These are phyloP conservation scores for Piper betle DNA, from an alignment of 164 flowering plant species.

Conservation along the genomic window DNA sequence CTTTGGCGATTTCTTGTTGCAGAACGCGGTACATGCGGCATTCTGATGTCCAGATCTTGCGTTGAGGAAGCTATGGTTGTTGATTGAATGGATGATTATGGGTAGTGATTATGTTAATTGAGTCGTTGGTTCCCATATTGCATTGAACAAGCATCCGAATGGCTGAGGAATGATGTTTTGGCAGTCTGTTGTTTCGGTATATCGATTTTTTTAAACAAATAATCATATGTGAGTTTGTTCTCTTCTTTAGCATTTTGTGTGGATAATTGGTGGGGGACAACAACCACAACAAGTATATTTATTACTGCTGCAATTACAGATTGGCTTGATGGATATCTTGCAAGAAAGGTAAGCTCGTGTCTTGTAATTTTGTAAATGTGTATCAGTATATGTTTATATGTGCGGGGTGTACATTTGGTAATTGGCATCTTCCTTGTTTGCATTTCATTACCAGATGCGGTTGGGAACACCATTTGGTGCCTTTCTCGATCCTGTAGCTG, in stretches of 20 bases:
- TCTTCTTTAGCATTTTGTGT: conserved; percentile 51
- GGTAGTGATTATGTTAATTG: too few relatives aligned
- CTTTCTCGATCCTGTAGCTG: conserved; percentile 98
- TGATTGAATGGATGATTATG: too few relatives aligned
- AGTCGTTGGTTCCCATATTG: not conserved
- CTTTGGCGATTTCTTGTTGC: too few relatives aligned
- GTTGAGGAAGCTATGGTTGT: too few relatives aligned
- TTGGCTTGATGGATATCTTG: conserved; percentile 99
- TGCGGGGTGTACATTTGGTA: too few relatives aligned
- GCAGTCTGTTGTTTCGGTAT: not conserved
- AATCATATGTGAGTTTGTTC: not conserved
- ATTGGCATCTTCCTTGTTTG: conserved; percentile 2
- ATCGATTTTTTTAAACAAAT: too few relatives aligned
- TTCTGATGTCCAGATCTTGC: too few relatives aligned
- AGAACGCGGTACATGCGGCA: too few relatives aligned
- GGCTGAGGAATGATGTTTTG: not conserved
- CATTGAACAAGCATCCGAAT: not conserved
- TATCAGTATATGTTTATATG: too few relatives aligned
- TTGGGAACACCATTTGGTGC: conserved; percentile 86
- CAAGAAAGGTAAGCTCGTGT: conserved; percentile 57
- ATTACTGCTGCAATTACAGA: conserved; percentile 88
- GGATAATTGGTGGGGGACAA: conserved; percentile 71
- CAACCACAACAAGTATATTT: conserved; percentile 75
- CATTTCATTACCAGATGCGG: conserved; percentile 53
- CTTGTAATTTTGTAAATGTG: not conserved